Evolutionary conservation across 257 asterid genomes (phyloP), one percentile per base, ranked within the genome.

Genomic region (Handroanthus guayacan): DNA sequence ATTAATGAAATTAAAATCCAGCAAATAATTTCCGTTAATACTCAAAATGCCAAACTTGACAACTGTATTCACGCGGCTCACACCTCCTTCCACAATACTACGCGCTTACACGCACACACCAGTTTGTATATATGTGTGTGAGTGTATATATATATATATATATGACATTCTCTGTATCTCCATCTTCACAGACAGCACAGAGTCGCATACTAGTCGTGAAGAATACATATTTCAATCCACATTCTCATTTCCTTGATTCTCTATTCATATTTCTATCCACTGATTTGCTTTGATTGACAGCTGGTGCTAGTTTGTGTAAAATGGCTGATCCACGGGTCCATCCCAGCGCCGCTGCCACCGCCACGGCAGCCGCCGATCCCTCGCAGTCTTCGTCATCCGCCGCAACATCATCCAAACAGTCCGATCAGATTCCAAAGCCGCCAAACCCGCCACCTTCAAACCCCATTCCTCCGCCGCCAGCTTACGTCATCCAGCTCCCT

Each of bases 401-500:
- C 31, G 69, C 62, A 61, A 34, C 82, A 36, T 69, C 85, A 31
- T 43, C 71, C 6, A 54, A 55, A 16, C 39, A 52, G 43, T 56
- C 71, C 44, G 73, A 9, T 39, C 80, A 69, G 44, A 10, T 4
- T 4, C 69, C 56, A 5, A 64, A 5, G 39, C 75, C 76, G 3
- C 70, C 74, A 1, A 18, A 41, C 18, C 82, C 74, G 12, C 66
- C 34, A 48, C 64, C 80, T 11, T 50, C 80, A 6, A 56, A 64
- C 10, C 75, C 80, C 3, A 69, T 78, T 64, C 83, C 76, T 2
- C 75, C 80, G 7, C 83, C 77, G 38, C 63, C 41, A 1, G 66
- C 82, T 18, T 79, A 75, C 55, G 75, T 83, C 70, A 68, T 83
- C 65, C 84, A 83, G 80, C 71, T 83, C 14, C 86, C 86, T 7